Percentiles rank a stretch among this genome's conserved stretches.
phyloP scores from a whole-genome alignment of 1,139 yeast genomes.

The Starmera stellimalicola region DNA sequence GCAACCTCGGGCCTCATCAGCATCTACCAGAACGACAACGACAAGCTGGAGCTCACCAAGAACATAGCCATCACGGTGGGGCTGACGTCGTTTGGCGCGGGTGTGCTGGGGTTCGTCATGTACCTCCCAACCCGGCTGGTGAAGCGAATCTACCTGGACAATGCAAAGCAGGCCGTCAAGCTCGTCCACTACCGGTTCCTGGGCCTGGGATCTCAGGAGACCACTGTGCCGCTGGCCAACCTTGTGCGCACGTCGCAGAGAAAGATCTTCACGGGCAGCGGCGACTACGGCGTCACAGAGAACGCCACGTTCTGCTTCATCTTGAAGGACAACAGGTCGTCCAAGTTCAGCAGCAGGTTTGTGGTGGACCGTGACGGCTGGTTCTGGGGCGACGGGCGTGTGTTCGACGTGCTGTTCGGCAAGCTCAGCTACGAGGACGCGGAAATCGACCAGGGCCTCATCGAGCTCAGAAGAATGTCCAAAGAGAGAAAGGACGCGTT shows the following conservation, averaged over 20 bases:
- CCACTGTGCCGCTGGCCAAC: conserved; percentile 51
- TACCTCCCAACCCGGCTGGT: conserved; percentile 60
- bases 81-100: conserved; percentile 31
- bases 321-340: conserved; percentile 37
- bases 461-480: conserved; percentile 25
- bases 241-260: conserved; percentile 51
- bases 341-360: conserved; percentile 29
- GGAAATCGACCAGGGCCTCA: conserved; percentile 67
- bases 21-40: conserved; percentile 52
- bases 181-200: conserved; percentile 67
- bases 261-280: conserved; percentile 77
- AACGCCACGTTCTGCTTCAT: conserved; percentile 66
- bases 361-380: conserved; percentile 75
- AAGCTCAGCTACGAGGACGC: conserved; percentile 69
- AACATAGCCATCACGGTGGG: conserved; percentile 32
- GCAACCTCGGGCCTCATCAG: conserved; percentile 45
- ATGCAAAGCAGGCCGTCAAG: conserved; percentile 39
- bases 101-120: conserved; percentile 33
- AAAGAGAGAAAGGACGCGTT: conserved; percentile 12
- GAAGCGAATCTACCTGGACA: conserved; percentile 63
- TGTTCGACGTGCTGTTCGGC: conserved; percentile 71
- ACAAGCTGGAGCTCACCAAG: conserved; percentile 24
- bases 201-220: conserved; percentile 61
- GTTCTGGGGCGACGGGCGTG: conserved; percentile 89
- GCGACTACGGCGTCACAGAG: conserved; percentile 79